Percentiles rank a stretch among this genome's conserved stretches.
Conservation (phyloP, 257 asterid species). For the Ligustrum vulgare region DNA sequence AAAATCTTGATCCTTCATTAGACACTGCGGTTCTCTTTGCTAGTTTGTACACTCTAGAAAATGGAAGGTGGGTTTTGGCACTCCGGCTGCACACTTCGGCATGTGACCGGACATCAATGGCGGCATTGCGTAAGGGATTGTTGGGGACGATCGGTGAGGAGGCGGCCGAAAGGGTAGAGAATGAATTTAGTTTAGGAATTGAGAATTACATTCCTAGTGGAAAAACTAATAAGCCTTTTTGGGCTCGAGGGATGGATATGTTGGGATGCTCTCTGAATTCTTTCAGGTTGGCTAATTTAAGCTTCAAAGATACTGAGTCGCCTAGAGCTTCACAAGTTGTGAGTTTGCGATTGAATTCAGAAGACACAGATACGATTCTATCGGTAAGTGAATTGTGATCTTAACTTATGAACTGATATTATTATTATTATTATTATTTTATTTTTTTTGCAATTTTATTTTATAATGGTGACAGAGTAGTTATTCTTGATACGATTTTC, state of each 20-base stretch:
- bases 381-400: constrained; percentile 44
- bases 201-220: constrained; percentile 75
- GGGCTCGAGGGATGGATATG: constrained; percentile 93
- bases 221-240: constrained; percentile 60
- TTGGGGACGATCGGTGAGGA: constrained; percentile 31
- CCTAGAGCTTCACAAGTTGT: constrained; percentile 62
- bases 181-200: constrained; percentile 51
- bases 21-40: constrained; percentile 58
- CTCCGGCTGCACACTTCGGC: constrained; percentile 78
- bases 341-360: constrained; percentile 51
- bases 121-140: constrained; percentile 52
- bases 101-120: constrained; percentile 73
- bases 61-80: constrained; percentile 40
- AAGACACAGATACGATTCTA: constrained; percentile 52
- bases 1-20: constrained; percentile 32
- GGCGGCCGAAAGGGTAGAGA: constrained; percentile 27
- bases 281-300: constrained; percentile 57
- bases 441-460: not conserved
- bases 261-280: constrained; percentile 79
- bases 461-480: not conserved
- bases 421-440: too few species aligned
- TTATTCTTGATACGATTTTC: not conserved
- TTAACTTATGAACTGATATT: not conserved
- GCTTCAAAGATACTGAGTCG: constrained; percentile 45
- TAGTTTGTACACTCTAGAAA: constrained; percentile 47